A percentile compares a stretch with the other conserved stretches of the same genome.
phyloP scores from a whole-genome alignment of 192 early-diverging fungal genomes.

The Coemansia sp. region DNA sequence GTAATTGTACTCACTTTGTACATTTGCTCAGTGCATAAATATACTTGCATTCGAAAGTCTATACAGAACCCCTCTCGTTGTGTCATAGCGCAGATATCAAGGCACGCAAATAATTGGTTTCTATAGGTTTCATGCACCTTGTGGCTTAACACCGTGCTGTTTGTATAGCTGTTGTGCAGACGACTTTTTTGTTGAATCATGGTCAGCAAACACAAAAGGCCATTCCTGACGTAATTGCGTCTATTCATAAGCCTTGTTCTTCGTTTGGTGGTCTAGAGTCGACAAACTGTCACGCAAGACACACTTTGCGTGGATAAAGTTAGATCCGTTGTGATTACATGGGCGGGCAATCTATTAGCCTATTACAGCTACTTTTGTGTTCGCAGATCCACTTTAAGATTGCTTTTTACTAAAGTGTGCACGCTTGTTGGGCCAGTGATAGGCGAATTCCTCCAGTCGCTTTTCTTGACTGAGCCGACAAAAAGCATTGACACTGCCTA shows the following conservation, averaged over 20 bases:
- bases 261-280: too few relatives aligned
- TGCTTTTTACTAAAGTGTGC: neutral
- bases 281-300: too few relatives aligned
- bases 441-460: neutral
- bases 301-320: too few relatives aligned
- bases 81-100: slow-evolving; percentile 2
- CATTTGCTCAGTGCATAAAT: neutral
- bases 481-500: too few relatives aligned
- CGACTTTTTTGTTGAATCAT: too few relatives aligned
- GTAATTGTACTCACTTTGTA: neutral
- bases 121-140: neutral
- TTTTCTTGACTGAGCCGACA: neutral
- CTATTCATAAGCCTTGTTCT: too few relatives aligned
- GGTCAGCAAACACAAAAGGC: too few relatives aligned
- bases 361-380: neutral
- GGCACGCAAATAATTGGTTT: neutral
- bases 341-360: neutral
- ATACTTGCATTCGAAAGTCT: neutral
- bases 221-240: too few relatives aligned
- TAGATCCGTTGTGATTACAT: neutral
- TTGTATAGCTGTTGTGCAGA: too few relatives aligned
- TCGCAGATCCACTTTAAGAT: neutral
- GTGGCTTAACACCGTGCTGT: neutral
- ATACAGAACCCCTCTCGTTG: neutral
- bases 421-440: neutral